These are phyloP conservation scores for Kwoniella sp. DNA, from an alignment of 768 basidiomycete species.

Conservation along the genomic window DNA sequence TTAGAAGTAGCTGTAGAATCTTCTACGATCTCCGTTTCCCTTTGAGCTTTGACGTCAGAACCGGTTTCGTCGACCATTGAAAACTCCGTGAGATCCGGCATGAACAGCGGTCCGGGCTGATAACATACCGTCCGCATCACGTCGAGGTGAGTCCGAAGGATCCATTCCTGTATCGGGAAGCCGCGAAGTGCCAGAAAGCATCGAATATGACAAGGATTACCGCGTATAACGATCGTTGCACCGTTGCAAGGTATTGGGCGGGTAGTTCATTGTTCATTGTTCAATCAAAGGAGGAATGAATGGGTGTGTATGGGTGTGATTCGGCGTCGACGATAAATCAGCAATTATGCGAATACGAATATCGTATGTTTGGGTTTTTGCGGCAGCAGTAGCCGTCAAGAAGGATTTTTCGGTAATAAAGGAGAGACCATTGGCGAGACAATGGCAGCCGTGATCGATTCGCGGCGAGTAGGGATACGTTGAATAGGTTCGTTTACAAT, in stretches of 20 bases:
- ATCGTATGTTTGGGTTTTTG: too few relatives aligned
- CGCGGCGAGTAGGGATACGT: not conserved
- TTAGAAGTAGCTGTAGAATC: too few relatives aligned
- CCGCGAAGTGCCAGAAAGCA: too few relatives aligned
- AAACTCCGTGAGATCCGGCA: slow-evolving; percentile 45
- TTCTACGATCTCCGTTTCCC: too few relatives aligned
- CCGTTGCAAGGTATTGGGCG: too few relatives aligned
- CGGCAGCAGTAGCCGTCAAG: too few relatives aligned
- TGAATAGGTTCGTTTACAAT: not conserved
- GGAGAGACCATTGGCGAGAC: not conserved
- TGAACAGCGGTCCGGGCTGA: slow-evolving; percentile 40
- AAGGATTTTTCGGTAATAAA: not conserved
- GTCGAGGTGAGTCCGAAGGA: slow-evolving; percentile 40
- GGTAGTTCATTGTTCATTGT: too few relatives aligned
- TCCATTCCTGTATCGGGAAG: slow-evolving; percentile 36
- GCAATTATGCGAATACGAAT: too few relatives aligned
- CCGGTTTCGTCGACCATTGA: slow-evolving; percentile 25
- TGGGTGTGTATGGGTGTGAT: too few relatives aligned
- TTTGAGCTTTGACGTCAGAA: not conserved
- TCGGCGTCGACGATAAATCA: too few relatives aligned
- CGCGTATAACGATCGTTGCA: not conserved
- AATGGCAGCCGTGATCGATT: not conserved
- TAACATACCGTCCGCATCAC: slow-evolving; percentile 44
- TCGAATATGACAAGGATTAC: too few relatives aligned
- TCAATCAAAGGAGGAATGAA: too few relatives aligned